Evolutionary conservation across 352 stramenopile species (phyloP).

Genomic region (Detonula confervacea): DNA sequence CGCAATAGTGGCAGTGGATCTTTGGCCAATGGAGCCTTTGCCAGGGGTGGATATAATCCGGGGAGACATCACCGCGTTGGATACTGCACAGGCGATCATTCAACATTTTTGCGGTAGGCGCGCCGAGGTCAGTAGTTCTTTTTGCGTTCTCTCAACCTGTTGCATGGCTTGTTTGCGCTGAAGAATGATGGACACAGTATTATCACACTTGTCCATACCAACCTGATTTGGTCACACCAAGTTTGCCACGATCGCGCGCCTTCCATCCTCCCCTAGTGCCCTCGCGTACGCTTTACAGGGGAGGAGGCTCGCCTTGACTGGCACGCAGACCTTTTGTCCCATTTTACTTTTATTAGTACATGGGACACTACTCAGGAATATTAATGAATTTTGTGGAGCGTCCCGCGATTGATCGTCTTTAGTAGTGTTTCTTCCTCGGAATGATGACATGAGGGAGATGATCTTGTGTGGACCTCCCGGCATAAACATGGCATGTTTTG

Average conservation of each 20-base stretch:
- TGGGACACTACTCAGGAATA: constrained; percentile 35
- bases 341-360: no score
- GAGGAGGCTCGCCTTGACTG: constrained; percentile 38
- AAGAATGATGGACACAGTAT: no score
- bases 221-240: constrained; percentile 29
- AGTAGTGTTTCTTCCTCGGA: constrained; percentile 19
- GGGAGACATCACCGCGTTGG: constrained; percentile 95
- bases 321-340: constrained; percentile 35
- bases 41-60: constrained; percentile 94
- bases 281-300: constrained; percentile 28
- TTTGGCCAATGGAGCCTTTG: constrained; percentile 99
- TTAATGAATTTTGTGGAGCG: constrained; percentile 41
- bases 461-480: constrained; percentile 31
- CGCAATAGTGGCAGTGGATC: constrained; percentile 97
- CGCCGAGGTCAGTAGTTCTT: constrained; percentile 84
- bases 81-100: constrained; percentile 96
- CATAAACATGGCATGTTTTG: constrained; percentile 8
- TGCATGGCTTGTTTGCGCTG: no score
- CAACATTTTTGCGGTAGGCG: constrained; percentile 91
- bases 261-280: constrained; percentile 18
- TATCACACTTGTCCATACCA: no score
- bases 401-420: constrained; percentile 30
- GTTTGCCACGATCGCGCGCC: constrained; percentile 38
- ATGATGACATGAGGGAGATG: constrained; percentile 13
- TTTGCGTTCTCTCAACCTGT: no score